Conservation (phyloP, 1,284 basidiomycete genomes). For the Ustilago vetiveriae region DNA sequence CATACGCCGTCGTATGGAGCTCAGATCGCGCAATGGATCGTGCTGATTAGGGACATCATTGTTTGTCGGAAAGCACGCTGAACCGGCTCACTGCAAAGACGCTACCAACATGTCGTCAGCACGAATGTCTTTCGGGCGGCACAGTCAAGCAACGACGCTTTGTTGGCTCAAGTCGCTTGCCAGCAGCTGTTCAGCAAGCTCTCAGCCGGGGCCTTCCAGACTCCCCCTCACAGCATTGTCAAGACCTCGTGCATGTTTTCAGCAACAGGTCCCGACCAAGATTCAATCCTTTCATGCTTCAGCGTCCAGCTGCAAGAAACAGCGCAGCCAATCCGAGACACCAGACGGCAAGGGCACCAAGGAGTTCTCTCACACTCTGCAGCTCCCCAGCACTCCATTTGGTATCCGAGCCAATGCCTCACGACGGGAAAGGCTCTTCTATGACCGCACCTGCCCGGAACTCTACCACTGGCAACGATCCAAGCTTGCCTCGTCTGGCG, state of each 20-base stretch:
- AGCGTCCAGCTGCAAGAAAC: slow-evolving; percentile 3
- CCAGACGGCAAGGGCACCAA: slow-evolving; percentile 17
- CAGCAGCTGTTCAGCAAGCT: no score
- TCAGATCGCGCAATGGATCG: no score
- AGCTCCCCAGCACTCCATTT: slow-evolving; percentile 84
- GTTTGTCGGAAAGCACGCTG: no score
- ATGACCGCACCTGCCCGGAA: slow-evolving; percentile 76
- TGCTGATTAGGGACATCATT: no score
- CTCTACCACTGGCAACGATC: slow-evolving; percentile 83
- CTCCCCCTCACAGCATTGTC: neutral
- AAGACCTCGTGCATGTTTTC: no score
- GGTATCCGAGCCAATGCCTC: slow-evolving; percentile 78
- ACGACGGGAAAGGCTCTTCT: slow-evolving; percentile 75
- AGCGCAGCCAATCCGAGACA: neutral
- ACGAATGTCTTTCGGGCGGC: neutral
- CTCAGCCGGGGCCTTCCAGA: neutral
- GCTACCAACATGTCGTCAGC: slow-evolving; percentile 7
- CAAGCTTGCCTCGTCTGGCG: slow-evolving; percentile 8
- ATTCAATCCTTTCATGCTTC: slow-evolving; percentile 7
- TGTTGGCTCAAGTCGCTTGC: neutral
- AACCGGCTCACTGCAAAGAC: no score
- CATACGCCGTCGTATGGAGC: no score
- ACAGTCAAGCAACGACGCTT: neutral
- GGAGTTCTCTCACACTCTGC: slow-evolving; percentile 74
- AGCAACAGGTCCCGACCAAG: neutral